Conservation (phyloP, 805 yeast genomes). For the Lipomyces starkeyi region DNA sequence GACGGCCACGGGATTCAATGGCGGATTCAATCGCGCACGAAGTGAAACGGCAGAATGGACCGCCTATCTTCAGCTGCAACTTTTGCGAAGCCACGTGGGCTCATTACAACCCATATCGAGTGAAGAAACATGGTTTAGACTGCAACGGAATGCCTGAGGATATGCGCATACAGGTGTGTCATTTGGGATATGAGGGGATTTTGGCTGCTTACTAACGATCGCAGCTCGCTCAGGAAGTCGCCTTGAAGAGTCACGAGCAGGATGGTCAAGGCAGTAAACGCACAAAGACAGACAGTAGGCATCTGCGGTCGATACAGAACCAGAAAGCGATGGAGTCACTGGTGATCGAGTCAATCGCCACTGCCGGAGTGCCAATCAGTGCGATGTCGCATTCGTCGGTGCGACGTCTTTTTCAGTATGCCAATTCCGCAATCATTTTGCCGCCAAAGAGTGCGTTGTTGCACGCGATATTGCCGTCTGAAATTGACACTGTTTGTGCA, state of each 20-base stretch:
- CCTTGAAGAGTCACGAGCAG: constrained; percentile 15
- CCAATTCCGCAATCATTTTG: constrained; percentile 18
- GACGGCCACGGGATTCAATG: constrained; percentile 38
- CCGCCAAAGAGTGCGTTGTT: constrained; percentile 21
- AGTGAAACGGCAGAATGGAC: constrained; percentile 34
- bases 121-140: constrained; percentile 37
- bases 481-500: constrained; percentile 27
- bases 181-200: neutral
- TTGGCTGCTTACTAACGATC: neutral
- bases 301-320: constrained; percentile 19
- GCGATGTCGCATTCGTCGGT: constrained; percentile 11
- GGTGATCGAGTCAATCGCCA: constrained; percentile 26
- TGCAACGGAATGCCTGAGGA: constrained; percentile 37
- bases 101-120: constrained; percentile 37
- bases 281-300: constrained; percentile 12
- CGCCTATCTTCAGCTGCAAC: constrained; percentile 34
- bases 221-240: constrained; percentile 32
- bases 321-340: constrained; percentile 20
- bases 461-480: constrained; percentile 23
- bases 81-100: constrained; percentile 38
- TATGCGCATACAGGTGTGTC: constrained; percentile 25
- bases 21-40: constrained; percentile 38
- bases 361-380: constrained; percentile 12
- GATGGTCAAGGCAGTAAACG: constrained; percentile 12
- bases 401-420: constrained; percentile 16